A percentile compares a stretch with the other conserved stretches of the same genome.
phyloP scores from a whole-genome alignment of 2,329 filamentous ascomycete genomes.

The Neobulgaria alba region DNA sequence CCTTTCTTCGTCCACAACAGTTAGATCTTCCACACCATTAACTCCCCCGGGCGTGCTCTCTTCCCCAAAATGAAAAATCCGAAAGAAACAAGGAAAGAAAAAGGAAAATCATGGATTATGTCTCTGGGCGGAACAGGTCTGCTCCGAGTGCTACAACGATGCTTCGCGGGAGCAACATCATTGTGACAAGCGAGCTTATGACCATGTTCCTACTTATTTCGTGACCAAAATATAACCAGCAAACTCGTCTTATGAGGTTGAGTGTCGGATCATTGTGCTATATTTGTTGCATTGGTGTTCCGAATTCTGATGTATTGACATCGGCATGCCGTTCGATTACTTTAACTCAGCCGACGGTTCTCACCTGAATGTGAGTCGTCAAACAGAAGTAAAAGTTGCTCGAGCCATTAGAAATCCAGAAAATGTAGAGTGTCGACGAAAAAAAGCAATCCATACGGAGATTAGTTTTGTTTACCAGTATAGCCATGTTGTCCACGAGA shows the following conservation, averaged over 20 bases:
- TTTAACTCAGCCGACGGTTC: constrained; percentile 18
- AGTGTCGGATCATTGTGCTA: constrained; percentile 13
- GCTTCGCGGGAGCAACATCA: constrained; percentile 10
- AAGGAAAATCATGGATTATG: constrained; percentile 17
- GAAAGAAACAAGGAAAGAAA: constrained; percentile 16
- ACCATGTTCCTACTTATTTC: constrained; percentile 21
- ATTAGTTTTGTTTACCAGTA: constrained; percentile 24
- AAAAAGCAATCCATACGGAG: constrained; percentile 28
- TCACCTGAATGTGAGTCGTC: constrained; percentile 21
- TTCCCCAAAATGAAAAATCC: constrained; percentile 15
- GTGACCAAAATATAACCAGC: constrained; percentile 19
- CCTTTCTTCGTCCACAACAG: constrained; percentile 1
- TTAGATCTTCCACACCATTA: constrained; percentile 7
- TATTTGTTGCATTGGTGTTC: constrained; percentile 18
- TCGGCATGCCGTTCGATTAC: constrained; percentile 31
- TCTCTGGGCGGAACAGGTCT: constrained; percentile 21
- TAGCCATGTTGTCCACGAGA: constrained; percentile 18
- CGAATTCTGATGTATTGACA: constrained; percentile 25
- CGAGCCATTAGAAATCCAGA: constrained; percentile 29
- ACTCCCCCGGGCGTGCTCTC: constrained; percentile 21
- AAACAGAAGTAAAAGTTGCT: constrained; percentile 25
- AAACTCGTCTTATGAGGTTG: constrained; percentile 14
- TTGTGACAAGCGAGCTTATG: constrained; percentile 25
- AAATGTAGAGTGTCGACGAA: constrained; percentile 25
- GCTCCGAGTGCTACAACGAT: constrained; percentile 21